phyloP scores from a whole-genome alignment of 768 basidiomycete genomes.

The Suillus sp. region DNA sequence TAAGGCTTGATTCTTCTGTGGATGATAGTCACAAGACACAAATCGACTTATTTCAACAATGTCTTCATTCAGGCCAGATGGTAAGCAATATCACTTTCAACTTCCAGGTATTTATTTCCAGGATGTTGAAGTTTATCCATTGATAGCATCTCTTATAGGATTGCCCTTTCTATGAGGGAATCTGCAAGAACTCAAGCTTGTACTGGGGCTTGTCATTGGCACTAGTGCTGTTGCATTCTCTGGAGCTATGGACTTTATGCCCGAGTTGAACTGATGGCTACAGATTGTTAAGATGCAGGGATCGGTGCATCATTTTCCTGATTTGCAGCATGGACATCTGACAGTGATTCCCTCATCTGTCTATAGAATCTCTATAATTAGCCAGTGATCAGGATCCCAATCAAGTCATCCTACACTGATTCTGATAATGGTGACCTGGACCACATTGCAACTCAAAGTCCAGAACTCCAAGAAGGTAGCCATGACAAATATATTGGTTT shows the following conservation, averaged over 20 bases:
- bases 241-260: conserved; percentile 92
- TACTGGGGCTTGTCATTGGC: conserved; percentile 90
- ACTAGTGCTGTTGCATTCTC: conserved; percentile 90
- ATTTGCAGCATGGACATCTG: not conserved
- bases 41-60: no score
- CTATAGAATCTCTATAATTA: conserved; percentile 30
- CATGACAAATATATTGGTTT: not conserved
- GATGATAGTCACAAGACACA: no score
- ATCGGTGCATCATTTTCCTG: conserved; percentile 50
- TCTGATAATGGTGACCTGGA: not conserved
- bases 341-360: not conserved
- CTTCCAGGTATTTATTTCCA: conserved; percentile 64
- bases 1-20: no score
- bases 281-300: conserved; percentile 92
- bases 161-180: conserved; percentile 97
- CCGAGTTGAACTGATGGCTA: conserved; percentile 94
- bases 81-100: no score
- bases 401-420: not conserved
- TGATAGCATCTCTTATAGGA: conserved; percentile 49
- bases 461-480: not conserved
- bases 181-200: conserved; percentile 91
- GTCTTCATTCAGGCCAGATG: no score
- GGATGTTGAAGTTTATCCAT: not conserved
- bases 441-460: not conserved
- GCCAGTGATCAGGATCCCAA: not conserved